These are phyloP conservation scores for Cicer cuneatum DNA, from an alignment of 306 rosid genomes.

Conservation along the genomic window DNA sequence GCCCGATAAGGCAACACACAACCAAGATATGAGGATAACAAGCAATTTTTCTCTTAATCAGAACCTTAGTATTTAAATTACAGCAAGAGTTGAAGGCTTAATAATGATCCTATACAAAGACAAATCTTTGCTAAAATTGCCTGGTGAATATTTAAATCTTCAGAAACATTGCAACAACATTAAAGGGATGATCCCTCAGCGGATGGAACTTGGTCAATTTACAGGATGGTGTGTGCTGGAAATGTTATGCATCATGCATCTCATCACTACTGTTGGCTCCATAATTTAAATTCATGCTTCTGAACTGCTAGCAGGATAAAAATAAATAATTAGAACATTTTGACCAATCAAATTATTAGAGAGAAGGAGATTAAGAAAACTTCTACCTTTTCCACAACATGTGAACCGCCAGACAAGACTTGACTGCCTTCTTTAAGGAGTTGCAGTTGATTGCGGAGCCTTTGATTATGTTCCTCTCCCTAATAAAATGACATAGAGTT, in stretches of 20 bases:
- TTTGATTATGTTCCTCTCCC: slow-evolving; percentile 69
- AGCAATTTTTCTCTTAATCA: slow-evolving; percentile 4
- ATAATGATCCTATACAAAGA: slow-evolving; percentile 39
- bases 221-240: slow-evolving; percentile 8
- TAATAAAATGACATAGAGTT: slow-evolving; percentile 33
- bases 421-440: slow-evolving; percentile 55
- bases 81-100: background rate
- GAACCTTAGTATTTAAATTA: background rate
- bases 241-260: slow-evolving; percentile 35
- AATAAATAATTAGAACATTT: slow-evolving; percentile 2
- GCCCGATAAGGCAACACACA: background rate
- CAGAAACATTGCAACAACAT: slow-evolving; percentile 39
- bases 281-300: slow-evolving; percentile 53
- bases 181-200: slow-evolving; percentile 21
- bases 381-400: slow-evolving; percentile 49
- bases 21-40: slow-evolving; percentile 2
- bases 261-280: slow-evolving; percentile 40
- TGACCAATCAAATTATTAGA: slow-evolving; percentile 11
- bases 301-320: slow-evolving; percentile 50
- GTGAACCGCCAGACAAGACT: slow-evolving; percentile 40
- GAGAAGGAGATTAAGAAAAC: slow-evolving; percentile 25
- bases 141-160: slow-evolving; percentile 30
- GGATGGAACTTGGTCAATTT: slow-evolving; percentile 37
- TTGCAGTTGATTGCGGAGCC: slow-evolving; percentile 51
- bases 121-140: background rate